A percentile compares a stretch with the other conserved stretches of the same genome.
phyloP scores from a whole-genome alignment of 176 grass and related monocot species.

The Ensete glaucum region DNA sequence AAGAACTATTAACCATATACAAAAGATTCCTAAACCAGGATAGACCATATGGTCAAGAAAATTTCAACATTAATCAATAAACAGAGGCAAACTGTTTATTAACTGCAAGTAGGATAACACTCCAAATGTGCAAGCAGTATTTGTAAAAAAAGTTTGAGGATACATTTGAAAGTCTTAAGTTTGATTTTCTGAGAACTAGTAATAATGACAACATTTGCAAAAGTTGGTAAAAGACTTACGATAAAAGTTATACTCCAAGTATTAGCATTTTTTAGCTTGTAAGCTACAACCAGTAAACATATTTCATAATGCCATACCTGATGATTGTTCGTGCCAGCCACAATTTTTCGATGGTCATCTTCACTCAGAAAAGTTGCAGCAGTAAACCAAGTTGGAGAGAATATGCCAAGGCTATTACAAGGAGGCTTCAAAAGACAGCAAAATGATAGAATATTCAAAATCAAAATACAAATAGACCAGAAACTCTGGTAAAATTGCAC shows the following conservation, averaged over 20 bases:
- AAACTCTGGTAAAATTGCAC: slow-evolving; percentile 6
- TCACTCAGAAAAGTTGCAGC: slow-evolving; percentile 78
- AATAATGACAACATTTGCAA: no score
- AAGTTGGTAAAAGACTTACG: no score
- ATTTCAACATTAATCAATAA: background rate
- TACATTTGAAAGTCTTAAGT: no score
- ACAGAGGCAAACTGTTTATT: background rate
- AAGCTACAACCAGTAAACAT: background rate
- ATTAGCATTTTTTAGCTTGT: background rate
- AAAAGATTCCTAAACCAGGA: slow-evolving; percentile 57
- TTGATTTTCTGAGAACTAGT: no score
- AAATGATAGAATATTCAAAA: slow-evolving; percentile 25
- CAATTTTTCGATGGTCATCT: slow-evolving; percentile 96
- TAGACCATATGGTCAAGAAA: slow-evolving; percentile 39
- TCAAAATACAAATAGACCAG: background rate
- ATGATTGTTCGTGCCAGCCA: slow-evolving; percentile 66
- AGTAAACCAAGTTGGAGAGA: slow-evolving; percentile 66
- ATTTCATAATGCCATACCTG: slow-evolving; percentile 37
- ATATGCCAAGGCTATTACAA: slow-evolving; percentile 75
- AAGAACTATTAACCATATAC: slow-evolving; percentile 21
- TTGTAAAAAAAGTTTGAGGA: background rate
- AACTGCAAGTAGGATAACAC: background rate
- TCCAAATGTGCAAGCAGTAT: background rate
- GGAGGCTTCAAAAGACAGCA: slow-evolving; percentile 40
- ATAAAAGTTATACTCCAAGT: background rate